A percentile compares a stretch with the other conserved stretches of the same genome.
Evolutionary conservation across 257 asterid genomes (phyloP).

Genomic region (Primulina tabacum): DNA sequence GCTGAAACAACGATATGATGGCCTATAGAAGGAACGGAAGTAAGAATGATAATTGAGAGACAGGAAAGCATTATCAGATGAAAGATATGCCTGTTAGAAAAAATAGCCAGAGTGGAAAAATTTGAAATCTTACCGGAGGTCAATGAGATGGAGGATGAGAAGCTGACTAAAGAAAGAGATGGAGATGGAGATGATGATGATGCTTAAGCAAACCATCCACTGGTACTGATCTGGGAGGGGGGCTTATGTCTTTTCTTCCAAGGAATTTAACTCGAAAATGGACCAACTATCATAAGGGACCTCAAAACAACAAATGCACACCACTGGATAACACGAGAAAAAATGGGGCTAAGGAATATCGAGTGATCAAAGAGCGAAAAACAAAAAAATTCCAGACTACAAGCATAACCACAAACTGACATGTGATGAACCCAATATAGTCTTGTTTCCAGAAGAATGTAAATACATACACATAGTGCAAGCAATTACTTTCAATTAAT

Average conservation of each 20-base stretch:
- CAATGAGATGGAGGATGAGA: conserved; percentile 32
- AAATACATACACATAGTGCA: neutral
- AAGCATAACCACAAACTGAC: conserved; percentile 11
- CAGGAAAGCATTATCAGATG: conserved; percentile 17
- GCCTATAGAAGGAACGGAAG: conserved; percentile 24
- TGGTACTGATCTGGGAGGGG: conserved; percentile 58
- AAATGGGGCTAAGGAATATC: neutral
- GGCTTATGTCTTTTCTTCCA: conserved; percentile 37
- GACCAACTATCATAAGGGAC: conserved; percentile 17
- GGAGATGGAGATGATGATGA: conserved; percentile 14
- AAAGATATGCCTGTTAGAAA: conserved; percentile 22
- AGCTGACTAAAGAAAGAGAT: conserved; percentile 31
- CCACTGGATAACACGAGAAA: conserved; percentile 8
- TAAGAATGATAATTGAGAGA: conserved; percentile 23
- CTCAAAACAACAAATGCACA: conserved; percentile 15
- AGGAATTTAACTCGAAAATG: conserved; percentile 21
- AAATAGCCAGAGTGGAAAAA: conserved; percentile 28
- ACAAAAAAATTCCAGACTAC: neutral
- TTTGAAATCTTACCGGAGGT: conserved; percentile 32
- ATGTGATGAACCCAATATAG: neutral
- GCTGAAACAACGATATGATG: neutral
- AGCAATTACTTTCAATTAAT: neutral
- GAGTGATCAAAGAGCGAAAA: neutral
- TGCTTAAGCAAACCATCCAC: conserved; percentile 49
- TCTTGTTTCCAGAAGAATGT: neutral